Evolutionary conservation across 495 filamentous ascomycete genomes (phyloP), one percentile per base, ranked within the genome.

Genomic region (Penicillium parvum): DNA sequence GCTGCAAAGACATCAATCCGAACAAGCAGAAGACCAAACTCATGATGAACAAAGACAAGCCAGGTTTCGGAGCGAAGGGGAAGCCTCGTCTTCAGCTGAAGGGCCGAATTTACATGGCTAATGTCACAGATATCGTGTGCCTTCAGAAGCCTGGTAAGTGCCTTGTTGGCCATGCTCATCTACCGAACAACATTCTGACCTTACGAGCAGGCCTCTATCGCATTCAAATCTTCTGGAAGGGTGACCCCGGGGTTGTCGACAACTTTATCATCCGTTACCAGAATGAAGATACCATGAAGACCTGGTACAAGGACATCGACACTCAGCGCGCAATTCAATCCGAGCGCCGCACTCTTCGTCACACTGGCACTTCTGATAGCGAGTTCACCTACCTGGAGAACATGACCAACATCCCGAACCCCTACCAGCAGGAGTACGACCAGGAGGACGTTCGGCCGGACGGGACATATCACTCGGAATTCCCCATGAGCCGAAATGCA

Each of bases 161-260:
- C 49, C 9, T 25, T 11, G n/a, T n/a, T n/a, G n/a, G n/a, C n/a
- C n/a, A n/a, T n/a, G n/a, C n/a, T n/a, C n/a, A n/a, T n/a, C n/a
- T n/a, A n/a, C n/a, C n/a, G n/a, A n/a, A n/a, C n/a, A n/a, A n/a
- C n/a, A n/a, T n/a, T n/a, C n/a, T n/a, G n/a, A n/a, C n/a, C n/a
- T n/a, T n/a, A 37, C 34, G 12, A 27, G 21, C 46, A 92, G 89
- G 88, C 32, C 88, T 86, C 12, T 95, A 96, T 55, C 89, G 86
- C 0, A 85, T 96, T 29, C 92, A 97, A 60, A 97, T 98, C 34
- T 97, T 88, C 72, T 98, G 92, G 92, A 97, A 92, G 60, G 94
- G 91, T 4, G 92, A 98, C 51, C 87, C 90, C 4, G 86, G 88
- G 0, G 90, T 97, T 5, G 88, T 95, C 10, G 92, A 98, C 61